These are phyloP conservation scores for Cavenderia fasciculata DNA, from an alignment of 78 protist species.

Conservation along the genomic window DNA sequence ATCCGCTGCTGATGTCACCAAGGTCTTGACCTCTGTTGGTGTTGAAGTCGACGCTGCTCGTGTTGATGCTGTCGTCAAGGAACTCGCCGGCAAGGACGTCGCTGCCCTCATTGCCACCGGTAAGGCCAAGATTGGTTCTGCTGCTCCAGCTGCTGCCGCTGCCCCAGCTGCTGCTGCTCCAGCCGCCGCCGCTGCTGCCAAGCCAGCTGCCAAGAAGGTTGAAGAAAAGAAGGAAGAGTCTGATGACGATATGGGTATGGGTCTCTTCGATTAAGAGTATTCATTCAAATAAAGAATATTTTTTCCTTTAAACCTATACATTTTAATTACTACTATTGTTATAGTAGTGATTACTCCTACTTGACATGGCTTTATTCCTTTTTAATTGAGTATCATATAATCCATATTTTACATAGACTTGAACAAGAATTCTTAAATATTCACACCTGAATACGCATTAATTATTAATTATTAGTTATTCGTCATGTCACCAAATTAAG, in stretches of 20 bases:
- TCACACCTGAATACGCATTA: no score
- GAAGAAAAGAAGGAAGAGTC: constrained; percentile 85
- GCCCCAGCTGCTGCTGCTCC: constrained; percentile 66
- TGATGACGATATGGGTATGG: constrained; percentile 82
- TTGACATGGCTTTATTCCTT: no score
- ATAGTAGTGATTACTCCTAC: no score
- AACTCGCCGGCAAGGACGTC: constrained; percentile 78
- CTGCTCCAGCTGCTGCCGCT: constrained; percentile 76
- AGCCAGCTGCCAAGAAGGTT: constrained; percentile 25
- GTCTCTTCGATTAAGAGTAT: constrained; percentile 76
- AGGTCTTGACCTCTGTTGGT: constrained; percentile 76
- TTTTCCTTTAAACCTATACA: no score
- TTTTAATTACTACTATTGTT: no score
- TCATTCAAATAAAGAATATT: no score
- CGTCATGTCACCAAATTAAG: no score
- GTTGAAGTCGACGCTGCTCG: constrained; percentile 71
- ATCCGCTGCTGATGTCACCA: constrained; percentile 58
- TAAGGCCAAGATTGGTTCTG: constrained; percentile 67
- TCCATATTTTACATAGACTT: no score
- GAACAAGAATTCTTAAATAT: no score
- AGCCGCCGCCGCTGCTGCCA: constrained; percentile 69
- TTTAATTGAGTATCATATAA: no score
- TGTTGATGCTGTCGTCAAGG: constrained; percentile 48
- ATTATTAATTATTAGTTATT: no score
- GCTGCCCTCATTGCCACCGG: constrained; percentile 71